Percentiles rank a stretch among this genome's conserved stretches.
phyloP scores from a whole-genome alignment of 208 protist genomes.

The Leishmania arabica region DNA sequence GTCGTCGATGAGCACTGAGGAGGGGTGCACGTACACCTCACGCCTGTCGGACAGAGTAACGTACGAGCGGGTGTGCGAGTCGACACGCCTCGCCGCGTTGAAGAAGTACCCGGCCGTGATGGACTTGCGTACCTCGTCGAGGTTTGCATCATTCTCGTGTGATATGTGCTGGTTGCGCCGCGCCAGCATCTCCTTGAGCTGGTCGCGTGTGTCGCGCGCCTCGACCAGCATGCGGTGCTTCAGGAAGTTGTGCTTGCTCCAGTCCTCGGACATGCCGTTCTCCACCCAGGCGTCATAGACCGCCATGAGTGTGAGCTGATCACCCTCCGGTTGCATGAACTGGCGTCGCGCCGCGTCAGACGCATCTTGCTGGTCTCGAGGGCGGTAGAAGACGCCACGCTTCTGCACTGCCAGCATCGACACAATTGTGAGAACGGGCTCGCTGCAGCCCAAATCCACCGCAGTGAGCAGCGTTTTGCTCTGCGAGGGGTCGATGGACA shows the following conservation, averaged over 20 bases:
- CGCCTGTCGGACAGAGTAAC: conserved; percentile 86
- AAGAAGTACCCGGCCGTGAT: conserved; percentile 98
- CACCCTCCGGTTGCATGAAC: conserved; percentile 96
- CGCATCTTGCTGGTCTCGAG: conserved; percentile 86
- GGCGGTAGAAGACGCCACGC: conserved; percentile 92
- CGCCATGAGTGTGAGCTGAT: conserved; percentile 97
- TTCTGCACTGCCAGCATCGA: conserved; percentile 97
- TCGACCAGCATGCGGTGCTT: conserved; percentile 95
- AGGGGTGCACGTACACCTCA: conserved; percentile 90
- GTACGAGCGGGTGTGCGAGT: conserved; percentile 77
- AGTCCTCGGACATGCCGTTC: conserved; percentile 92
- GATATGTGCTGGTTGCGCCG: conserved; percentile 95
- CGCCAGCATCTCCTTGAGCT: conserved; percentile 96
- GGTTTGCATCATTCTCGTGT: conserved; percentile 89
- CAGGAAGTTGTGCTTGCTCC: conserved; percentile 98
- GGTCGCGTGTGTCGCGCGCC: conserved; percentile 97
- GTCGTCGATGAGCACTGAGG: conserved; percentile 79
- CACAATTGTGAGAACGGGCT: conserved; percentile 98
- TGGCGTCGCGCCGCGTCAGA: conserved; percentile 96
- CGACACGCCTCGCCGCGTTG: conserved; percentile 94
- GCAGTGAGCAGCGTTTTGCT: conserved; percentile 98
- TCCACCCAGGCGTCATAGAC: conserved; percentile 95
- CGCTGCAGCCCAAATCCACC: conserved; percentile 96
- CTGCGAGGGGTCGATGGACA: conserved; percentile 98
- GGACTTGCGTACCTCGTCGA: conserved; percentile 94